These are phyloP conservation scores for Drechslerella coelobrocha DNA, from an alignment of 2,329 filamentous ascomycete genomes.

Conservation along the genomic window DNA sequence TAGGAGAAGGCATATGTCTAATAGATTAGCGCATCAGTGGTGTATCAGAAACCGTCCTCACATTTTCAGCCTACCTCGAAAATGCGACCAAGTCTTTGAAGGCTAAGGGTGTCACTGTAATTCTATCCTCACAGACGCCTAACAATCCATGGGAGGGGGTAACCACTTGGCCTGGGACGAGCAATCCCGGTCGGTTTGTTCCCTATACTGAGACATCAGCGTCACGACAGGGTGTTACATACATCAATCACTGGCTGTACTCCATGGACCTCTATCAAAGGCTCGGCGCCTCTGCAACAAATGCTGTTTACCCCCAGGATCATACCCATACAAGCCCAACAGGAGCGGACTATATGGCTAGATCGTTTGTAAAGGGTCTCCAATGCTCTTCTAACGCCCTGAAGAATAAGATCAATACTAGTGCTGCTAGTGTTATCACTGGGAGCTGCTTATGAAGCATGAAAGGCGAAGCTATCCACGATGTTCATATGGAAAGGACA, in stretches of 20 bases:
- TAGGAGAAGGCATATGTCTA: no score
- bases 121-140: constrained; percentile 67
- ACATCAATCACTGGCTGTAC: constrained; percentile 65
- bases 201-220: constrained; percentile 64
- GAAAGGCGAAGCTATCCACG: no score
- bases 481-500: no score
- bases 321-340: constrained; percentile 68
- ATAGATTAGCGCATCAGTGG: no score
- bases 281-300: constrained; percentile 61
- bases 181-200: constrained; percentile 64
- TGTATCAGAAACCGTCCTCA: constrained; percentile 44
- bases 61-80: constrained; percentile 40
- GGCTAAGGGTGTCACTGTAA: constrained; percentile 67
- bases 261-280: constrained; percentile 64
- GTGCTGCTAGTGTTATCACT: constrained; percentile 39
- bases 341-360: constrained; percentile 65
- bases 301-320: constrained; percentile 65
- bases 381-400: constrained; percentile 62
- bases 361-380: constrained; percentile 67
- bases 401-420: constrained; percentile 51
- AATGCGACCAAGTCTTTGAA: constrained; percentile 49
- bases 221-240: constrained; percentile 59
- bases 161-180: constrained; percentile 60
- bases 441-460: constrained; percentile 45
- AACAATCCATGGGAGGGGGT: constrained; percentile 67